Base-by-base conservation (phyloP, 176 grass and related monocot genomes). In the Puccinellia tenuiflora region DNA sequence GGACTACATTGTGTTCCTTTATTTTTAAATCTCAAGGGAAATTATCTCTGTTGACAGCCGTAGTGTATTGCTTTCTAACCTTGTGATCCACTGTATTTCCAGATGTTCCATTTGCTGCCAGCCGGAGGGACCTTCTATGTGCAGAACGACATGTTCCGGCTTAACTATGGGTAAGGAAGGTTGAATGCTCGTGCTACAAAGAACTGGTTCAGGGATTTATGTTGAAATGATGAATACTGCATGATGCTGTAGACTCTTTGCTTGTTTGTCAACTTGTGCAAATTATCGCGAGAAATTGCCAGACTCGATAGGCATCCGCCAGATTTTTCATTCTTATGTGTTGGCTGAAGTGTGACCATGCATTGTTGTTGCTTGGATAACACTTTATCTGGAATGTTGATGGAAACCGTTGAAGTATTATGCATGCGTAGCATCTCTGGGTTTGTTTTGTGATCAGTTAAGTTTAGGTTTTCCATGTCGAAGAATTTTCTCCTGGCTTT, bases 81-180 rank as follows among this genome's bases (percentile, higher is more conserved):
- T 73, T 57, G 21, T 53, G 14, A 34, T 60, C 62, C 7, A 24
- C 30, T 45, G 17, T 65, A 38, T 69, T 71, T 82, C 29, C 79
- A 91, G 92, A 83, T 81, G 77, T 94, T 94, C 73, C 92, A 94
- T 81, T 86, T 94, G 80, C 16, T 94, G 12, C 92, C 86, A 17
- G 68, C 77, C 15, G 86, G 55, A 7, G 71, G 61, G 39, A 53
- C 24, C 80, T 94, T 89, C 72, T 94, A 63, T 7, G 92, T 89
- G 64, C 88, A 91, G 83, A 94, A 94, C 13, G 92, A 91, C 83
- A 91, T 91, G 56, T 94, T 94, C 80, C 92, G 85, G 45, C 80
- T 90, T 63, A 94, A 91, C 68, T 94, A 94, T 75, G 92, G 88
- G 56, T 94, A 83, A 88, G 16, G 74, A 79, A 73, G 64, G 18